These are phyloP conservation scores for Bidens hawaiensis DNA, from an alignment of 140 eudicot species.

Conservation along the genomic window DNA sequence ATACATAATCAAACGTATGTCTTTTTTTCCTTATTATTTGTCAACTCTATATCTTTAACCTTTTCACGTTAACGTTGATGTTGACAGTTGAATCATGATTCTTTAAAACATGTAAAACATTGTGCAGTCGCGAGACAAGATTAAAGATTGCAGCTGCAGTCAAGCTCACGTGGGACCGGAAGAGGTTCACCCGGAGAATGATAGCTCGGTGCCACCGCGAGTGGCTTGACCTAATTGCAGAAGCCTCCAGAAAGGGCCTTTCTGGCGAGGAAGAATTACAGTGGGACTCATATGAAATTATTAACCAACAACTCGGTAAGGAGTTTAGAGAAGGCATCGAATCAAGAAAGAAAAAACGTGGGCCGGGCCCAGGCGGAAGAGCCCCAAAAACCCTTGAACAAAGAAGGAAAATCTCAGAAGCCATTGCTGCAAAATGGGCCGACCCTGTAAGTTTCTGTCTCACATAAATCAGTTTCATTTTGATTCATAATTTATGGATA, in stretches of 20 bases:
- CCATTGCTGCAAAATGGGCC: constrained; percentile 97
- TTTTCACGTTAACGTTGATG: neutral
- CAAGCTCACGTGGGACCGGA: constrained; percentile 3
- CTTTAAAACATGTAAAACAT: neutral
- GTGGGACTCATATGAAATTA: constrained; percentile 74
- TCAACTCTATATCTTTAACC: neutral
- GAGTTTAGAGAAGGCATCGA: constrained; percentile 64
- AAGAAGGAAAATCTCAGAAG: constrained; percentile 77
- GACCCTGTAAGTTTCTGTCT: constrained; percentile 75
- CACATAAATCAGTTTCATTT: neutral
- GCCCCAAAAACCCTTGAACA: constrained; percentile 89
- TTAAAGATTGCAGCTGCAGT: constrained; percentile 12
- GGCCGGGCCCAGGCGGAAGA: constrained; percentile 48
- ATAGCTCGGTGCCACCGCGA: constrained; percentile 10
- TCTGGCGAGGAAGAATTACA: constrained; percentile 71
- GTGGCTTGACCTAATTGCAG: constrained; percentile 14
- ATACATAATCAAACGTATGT: constrained; percentile 84
- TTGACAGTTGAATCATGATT: constrained; percentile 1
- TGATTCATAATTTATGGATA: constrained; percentile 12
- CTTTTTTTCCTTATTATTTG: constrained; percentile 9
- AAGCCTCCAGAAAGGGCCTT: constrained; percentile 61
- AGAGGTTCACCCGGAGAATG: neutral
- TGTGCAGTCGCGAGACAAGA: constrained; percentile 34
- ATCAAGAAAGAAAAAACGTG: constrained; percentile 41
- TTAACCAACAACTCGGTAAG: constrained; percentile 45